Percentiles rank a stretch among this genome's conserved stretches.
phyloP scores from a whole-genome alignment of 2,329 filamentous ascomycete species.

The Cordyceps pruinosa region DNA sequence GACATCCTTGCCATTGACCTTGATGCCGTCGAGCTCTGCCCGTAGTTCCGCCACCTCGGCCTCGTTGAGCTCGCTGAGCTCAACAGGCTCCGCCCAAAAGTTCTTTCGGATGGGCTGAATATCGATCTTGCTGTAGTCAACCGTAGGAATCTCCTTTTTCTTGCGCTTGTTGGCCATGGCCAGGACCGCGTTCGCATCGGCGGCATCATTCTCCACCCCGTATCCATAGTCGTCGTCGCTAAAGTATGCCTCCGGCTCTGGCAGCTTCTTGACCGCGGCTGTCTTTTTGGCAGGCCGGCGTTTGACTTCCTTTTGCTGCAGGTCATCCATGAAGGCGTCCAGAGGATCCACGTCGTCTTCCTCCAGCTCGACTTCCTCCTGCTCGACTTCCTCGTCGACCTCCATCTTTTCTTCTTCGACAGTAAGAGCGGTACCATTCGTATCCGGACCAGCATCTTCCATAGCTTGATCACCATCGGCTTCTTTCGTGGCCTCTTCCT shows the following conservation, averaged over 20 bases:
- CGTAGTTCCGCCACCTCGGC: conserved; percentile 77
- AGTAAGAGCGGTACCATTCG: conserved; percentile 14
- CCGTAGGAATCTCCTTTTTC: conserved; percentile 87
- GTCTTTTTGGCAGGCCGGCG: conserved; percentile 22
- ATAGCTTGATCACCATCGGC: conserved; percentile 24
- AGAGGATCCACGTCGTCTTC: conserved; percentile 78
- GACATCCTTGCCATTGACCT: conserved; percentile 79
- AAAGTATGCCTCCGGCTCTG: conserved; percentile 79
- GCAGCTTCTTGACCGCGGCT: conserved; percentile 40
- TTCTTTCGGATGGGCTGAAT: conserved; percentile 84
- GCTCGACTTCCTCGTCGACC: conserved; percentile 36
- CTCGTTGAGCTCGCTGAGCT: conserved; percentile 75
- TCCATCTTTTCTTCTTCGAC: conserved; percentile 44
- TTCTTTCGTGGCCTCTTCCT: conserved; percentile 38
- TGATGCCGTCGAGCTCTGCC: conserved; percentile 89
- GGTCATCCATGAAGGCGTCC: conserved; percentile 90
- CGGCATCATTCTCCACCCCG: conserved; percentile 36
- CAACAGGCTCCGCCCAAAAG: conserved; percentile 87
- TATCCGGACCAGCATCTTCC: conserved; percentile 19
- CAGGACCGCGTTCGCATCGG: conserved; percentile 40
- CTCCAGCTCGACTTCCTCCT: no score
- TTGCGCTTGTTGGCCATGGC: conserved; percentile 62
- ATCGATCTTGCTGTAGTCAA: conserved; percentile 81
- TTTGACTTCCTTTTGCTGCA: conserved; percentile 48
- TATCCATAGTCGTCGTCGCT: conserved; percentile 70